Conservation (phyloP, 1,284 basidiomycete genomes). For the Vanrija sp. region DNA sequence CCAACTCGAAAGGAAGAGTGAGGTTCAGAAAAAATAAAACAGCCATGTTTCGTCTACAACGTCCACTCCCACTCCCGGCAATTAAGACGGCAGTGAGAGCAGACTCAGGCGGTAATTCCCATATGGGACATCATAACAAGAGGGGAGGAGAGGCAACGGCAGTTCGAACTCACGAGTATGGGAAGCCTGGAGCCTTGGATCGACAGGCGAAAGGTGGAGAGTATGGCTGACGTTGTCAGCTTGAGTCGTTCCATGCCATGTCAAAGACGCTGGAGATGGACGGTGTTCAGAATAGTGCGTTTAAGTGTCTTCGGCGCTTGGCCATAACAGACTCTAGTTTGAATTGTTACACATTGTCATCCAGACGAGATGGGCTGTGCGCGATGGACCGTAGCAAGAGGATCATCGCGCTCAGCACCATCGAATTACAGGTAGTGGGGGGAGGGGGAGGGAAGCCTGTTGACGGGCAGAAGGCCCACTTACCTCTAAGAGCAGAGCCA, state of each 20-base stretch:
- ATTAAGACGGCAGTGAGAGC: conserved; percentile 31
- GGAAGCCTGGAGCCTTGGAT: conserved; percentile 2
- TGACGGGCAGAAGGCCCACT: background rate
- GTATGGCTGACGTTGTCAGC: conserved; percentile 1
- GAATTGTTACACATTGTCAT: conserved; percentile 49
- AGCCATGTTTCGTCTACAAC: conserved; percentile 49
- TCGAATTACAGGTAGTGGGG: background rate
- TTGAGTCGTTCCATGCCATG: background rate
- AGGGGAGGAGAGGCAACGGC: background rate
- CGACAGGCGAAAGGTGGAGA: background rate
- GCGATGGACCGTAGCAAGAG: too few relatives aligned
- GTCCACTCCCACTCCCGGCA: conserved; percentile 25
- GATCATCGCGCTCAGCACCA: too few relatives aligned
- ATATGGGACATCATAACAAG: conserved; percentile 44
- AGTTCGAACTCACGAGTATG: background rate
- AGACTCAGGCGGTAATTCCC: conserved; percentile 50
- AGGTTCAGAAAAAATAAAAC: conserved; percentile 49
- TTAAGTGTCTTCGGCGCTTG: conserved; percentile 49
- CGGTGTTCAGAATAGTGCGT: conserved; percentile 45
- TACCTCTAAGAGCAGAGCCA: conserved; percentile 10
- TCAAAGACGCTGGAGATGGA: background rate
- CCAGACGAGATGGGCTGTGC: conserved; percentile 17
- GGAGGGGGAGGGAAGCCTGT: background rate
- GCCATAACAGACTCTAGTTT: conserved; percentile 52
- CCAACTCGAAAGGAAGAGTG: conserved; percentile 1